phyloP scores from a whole-genome alignment of 2,329 filamentous ascomycete species.

The Xylariomycetidae sp. region DNA sequence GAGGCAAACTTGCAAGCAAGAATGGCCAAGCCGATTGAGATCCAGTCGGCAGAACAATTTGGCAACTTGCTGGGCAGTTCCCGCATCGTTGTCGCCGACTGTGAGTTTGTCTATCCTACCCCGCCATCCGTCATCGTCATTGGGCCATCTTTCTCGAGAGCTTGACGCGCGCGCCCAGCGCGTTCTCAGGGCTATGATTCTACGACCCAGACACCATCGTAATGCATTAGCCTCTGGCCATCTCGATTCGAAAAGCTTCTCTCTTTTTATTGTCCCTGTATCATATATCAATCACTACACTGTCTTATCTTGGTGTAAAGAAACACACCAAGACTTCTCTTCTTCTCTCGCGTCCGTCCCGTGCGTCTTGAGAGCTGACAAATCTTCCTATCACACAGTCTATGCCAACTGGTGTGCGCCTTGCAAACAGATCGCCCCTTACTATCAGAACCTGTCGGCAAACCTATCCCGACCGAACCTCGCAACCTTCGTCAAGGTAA shows the following conservation, averaged over 20 bases:
- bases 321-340: too few species aligned
- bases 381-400: too few species aligned
- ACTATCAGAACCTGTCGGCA: slow-evolving; percentile 72
- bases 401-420: slow-evolving; percentile 83
- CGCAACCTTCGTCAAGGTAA: slow-evolving; percentile 83
- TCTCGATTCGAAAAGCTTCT: too few species aligned
- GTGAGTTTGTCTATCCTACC: slow-evolving; percentile 50
- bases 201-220: too few species aligned
- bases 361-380: too few species aligned
- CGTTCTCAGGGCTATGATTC: too few species aligned
- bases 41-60: slow-evolving; percentile 59
- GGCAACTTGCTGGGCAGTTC: slow-evolving; percentile 64
- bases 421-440: slow-evolving; percentile 77
- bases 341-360: too few species aligned
- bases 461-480: slow-evolving; percentile 66
- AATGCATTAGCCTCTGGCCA: too few species aligned
- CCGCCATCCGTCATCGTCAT: slow-evolving; percentile 22
- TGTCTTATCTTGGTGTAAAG: too few species aligned
- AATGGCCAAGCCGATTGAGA: slow-evolving; percentile 41
- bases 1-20: too few species aligned
- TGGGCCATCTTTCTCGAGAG: slow-evolving; percentile 8
- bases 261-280: too few species aligned
- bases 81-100: slow-evolving; percentile 80
- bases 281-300: too few species aligned
- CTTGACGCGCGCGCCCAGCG: slow-evolving; percentile 13